Base-by-base conservation (phyloP, 225 moss, liverwort and hornwort genomes). In the Rhytidiadelphus loreus region DNA sequence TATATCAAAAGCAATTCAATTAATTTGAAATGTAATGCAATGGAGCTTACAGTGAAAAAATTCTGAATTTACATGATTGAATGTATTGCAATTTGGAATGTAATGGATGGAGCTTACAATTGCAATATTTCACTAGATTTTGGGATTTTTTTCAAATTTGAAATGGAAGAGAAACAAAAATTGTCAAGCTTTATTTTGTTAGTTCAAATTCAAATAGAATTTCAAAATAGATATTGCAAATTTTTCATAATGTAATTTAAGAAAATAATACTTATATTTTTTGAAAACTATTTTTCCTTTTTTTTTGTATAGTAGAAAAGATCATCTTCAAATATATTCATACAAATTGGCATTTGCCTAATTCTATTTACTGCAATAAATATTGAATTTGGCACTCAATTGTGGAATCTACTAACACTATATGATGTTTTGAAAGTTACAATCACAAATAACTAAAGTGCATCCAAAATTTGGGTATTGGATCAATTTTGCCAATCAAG, bases 271-370 rank as follows among this genome's bases (percentile, higher is more conserved):
- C 8, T 25, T 25, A 41, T 8, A 26, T 70, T 25, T 7, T 15
- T 13, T 15, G 1, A 1, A 39, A 24, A 7, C 0, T 7, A 4
- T 7, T 69, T 69, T 70, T 8, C 5, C 7, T 6, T 23, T 4
- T 39, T 7, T 69, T 24, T 24, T 10, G 26, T 2, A 66, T 22
- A 19, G 2, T 68, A 13, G 2, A 68, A n/a, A n/a, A 9, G 2
- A 68, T 44, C 16, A 28, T 29, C 10, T 44, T 72, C 29, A 72
- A 72, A 16, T 44, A 72, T 28, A 16, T 72, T 72, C 0, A 6
- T 44, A 11, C 2, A 17, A 72, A 72, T 72, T 17, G 17, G 17
- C 3, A 29, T 9, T 29, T 44, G 17, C 3, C 10, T 46, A 17
- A 30, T 9, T 46, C 4, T 0, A 0, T 17, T 41, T 29, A 44